Evolutionary conservation across 2,329 filamentous ascomycete species (phyloP), one percentile per base, ranked within the genome.

Genomic region (Beauveria medogensis): DNA sequence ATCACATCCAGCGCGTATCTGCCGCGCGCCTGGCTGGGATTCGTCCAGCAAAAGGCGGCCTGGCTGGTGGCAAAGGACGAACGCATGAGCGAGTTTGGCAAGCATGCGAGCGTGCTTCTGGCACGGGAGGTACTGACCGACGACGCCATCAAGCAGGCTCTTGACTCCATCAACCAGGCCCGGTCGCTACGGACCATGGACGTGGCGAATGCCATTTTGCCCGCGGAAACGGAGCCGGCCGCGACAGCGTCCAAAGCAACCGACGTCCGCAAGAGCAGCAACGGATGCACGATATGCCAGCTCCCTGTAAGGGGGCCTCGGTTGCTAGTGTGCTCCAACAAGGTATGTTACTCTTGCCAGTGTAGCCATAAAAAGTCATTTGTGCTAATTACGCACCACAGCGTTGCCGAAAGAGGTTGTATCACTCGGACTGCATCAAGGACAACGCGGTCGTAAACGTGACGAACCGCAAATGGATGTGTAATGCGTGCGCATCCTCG

Each of bases 71-170:
- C 74, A 8, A 75, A 75, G 12, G 73, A 75, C 26, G 72, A 76
- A 52, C 78, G 82, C 18, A 76, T 80, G 68, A 72, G 75, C 5
- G 82, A 85, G 67, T 83, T 83, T 63, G 77, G 79, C 51, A 83
- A 83, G 65, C 82, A 85, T 65, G 66, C 79, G 18, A 76, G 75
- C 44, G 77, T 81, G 55, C 73, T 85, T 54, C 72, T 83, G 44
- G 78, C 78, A 2, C 73, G 80, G 47, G 73, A 79, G 59, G 72
- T 78, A 5, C 67, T 85, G 28, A 71, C 75, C 5, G 78, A 81
- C 51, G 64, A 72, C 3, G 76, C 73, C 24, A 70, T 84, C 20
- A 63, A 72, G 8, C 70, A 77, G 46, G 79, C 78, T 0, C 72
- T 80, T 16, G 65, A 66, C 37, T 67, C 76, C 9, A 73, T 84